phyloP scores from a whole-genome alignment of 495 filamentous ascomycete genomes.

The Penicillium cinerascens region DNA sequence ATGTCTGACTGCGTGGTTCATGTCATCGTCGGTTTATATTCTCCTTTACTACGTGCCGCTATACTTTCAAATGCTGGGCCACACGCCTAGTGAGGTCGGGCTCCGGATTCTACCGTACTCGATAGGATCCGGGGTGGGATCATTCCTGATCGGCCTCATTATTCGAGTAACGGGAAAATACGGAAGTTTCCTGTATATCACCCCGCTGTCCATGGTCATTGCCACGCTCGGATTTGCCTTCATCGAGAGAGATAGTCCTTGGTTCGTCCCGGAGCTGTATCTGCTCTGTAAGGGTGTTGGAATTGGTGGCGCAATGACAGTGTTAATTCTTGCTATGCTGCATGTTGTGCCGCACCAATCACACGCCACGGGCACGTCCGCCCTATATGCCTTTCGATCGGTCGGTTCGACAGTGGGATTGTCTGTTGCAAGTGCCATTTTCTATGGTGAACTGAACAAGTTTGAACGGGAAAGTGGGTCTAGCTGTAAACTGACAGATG shows the following conservation, averaged over 20 bases:
- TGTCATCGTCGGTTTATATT: slow-evolving; percentile 12
- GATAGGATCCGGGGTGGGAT: slow-evolving; percentile 9
- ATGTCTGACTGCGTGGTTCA: slow-evolving; percentile 18
- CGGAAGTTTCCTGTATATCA: slow-evolving; percentile 3
- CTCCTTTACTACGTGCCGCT: slow-evolving; percentile 14
- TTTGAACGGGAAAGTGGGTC: background rate
- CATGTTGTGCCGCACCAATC: slow-evolving; percentile 11
- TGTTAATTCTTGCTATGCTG: slow-evolving; percentile 12
- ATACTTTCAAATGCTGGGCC: slow-evolving; percentile 12
- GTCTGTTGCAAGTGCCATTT: slow-evolving; percentile 7
- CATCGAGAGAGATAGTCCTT: background rate
- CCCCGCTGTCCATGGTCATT: slow-evolving; percentile 2
- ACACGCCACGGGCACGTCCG: slow-evolving; percentile 15
- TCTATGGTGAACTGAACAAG: slow-evolving; percentile 4
- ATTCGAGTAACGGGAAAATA: slow-evolving; percentile 12
- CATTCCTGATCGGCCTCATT: slow-evolving; percentile 9
- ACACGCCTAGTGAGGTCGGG: slow-evolving; percentile 11
- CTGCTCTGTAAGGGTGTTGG: slow-evolving; percentile 13
- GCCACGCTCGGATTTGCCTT: slow-evolving; percentile 4
- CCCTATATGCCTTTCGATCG: slow-evolving; percentile 15
- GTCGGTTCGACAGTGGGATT: slow-evolving; percentile 12
- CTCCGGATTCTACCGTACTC: slow-evolving; percentile 10
- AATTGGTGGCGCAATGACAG: slow-evolving; percentile 9
- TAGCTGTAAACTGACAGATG: slow-evolving; percentile 1
- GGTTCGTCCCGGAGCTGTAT: slow-evolving; percentile 8